Evolutionary conservation across 441 rosid species (phyloP).

Genomic region (Gossypium davidsonii): DNA sequence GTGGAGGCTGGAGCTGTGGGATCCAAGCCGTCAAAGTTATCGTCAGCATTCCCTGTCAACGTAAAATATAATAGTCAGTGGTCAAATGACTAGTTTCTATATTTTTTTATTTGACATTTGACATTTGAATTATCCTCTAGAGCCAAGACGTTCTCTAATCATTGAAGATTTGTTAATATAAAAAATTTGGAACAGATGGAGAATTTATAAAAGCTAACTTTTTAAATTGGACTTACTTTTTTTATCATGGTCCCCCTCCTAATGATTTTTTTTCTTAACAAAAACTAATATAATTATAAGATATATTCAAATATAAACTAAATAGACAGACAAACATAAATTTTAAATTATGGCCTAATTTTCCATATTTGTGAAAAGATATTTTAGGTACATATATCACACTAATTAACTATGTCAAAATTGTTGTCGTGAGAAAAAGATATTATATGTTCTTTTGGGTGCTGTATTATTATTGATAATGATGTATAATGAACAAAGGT

Average conservation of each 20-base stretch:
- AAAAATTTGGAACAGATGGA: neutral
- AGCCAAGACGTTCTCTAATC: no score
- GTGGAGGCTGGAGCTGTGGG: slow-evolving; percentile 53
- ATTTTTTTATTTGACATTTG: no score
- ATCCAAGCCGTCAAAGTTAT: slow-evolving; percentile 64
- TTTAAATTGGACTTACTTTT: neutral
- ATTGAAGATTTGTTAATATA: no score
- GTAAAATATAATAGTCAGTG: neutral
- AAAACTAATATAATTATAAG: no score
- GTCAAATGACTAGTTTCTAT: no score
- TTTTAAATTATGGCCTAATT: no score
- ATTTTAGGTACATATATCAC: neutral
- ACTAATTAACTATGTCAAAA: neutral
- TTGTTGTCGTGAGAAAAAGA: neutral
- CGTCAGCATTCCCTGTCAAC: slow-evolving; percentile 52
- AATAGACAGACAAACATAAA: no score
- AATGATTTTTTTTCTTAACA: no score
- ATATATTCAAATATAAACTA: no score
- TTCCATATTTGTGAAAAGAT: no score
- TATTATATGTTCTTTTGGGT: no score
- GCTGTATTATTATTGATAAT: neutral
- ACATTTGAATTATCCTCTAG: no score
- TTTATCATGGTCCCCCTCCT: neutral
- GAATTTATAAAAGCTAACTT: neutral
- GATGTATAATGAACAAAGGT: neutral